phyloP scores from a whole-genome alignment of 1,139 yeast genomes.

The Taphrina flavorubra region DNA sequence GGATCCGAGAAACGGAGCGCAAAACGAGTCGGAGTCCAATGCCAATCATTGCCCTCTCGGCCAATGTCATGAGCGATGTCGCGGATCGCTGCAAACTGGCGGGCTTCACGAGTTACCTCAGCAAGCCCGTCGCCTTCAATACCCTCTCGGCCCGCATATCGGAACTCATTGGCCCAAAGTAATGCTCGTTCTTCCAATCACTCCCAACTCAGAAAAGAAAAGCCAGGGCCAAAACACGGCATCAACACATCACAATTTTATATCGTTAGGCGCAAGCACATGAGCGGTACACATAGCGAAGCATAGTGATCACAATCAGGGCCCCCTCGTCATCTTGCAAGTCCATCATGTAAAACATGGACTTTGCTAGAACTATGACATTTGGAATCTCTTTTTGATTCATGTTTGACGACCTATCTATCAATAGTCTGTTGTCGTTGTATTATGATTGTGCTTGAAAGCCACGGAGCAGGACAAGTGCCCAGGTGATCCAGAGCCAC shows the following conservation, averaged over 20 bases:
- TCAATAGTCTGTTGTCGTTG: too few species aligned
- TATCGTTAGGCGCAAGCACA: slow-evolving; percentile 2
- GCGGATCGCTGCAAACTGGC: slow-evolving; percentile 79
- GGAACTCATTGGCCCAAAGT: slow-evolving; percentile 15
- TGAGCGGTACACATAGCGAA: neutral
- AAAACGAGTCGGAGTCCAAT: slow-evolving; percentile 10
- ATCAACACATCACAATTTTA: neutral
- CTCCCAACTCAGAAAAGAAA: too few species aligned
- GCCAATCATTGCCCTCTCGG: slow-evolving; percentile 83
- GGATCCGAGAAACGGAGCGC: slow-evolving; percentile 63
- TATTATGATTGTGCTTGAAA: too few species aligned
- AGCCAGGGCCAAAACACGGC: neutral
- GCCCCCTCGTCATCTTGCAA: neutral
- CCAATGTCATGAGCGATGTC: slow-evolving; percentile 91
- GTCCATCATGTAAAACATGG: neutral
- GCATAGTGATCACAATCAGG: neutral
- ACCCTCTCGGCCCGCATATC: slow-evolving; percentile 29
- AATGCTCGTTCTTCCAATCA: neutral
- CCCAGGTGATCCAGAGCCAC: too few species aligned
- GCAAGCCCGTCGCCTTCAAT: slow-evolving; percentile 64
- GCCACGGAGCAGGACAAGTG: neutral
- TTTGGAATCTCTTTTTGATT: too few species aligned
- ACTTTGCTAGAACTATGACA: too few species aligned
- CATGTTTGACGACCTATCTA: too few species aligned
- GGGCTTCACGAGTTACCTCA: slow-evolving; percentile 89